Base-by-base conservation (phyloP, 805 yeast genomes). In the Kodamaea fukazawae region DNA sequence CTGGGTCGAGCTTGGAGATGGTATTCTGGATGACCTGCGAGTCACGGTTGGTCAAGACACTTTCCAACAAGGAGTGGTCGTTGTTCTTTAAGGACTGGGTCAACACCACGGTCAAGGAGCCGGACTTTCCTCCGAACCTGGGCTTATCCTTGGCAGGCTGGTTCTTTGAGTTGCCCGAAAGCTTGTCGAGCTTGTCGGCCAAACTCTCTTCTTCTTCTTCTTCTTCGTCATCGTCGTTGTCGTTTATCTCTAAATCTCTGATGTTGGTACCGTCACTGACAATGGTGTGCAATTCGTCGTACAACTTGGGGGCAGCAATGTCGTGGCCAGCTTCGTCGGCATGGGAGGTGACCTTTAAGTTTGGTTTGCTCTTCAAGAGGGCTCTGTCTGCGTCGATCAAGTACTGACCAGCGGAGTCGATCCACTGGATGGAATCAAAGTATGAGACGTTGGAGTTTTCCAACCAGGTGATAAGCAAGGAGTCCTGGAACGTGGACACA, bases 11-110 rank as follows among this genome's bases (percentile, higher is more conserved):
- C 47, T 70, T 69, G 12, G 70, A 46, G 33, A 78, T 68, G 5
- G 83, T 78, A 40, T 69, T 67, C 48, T 71, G 72, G 32, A 77
- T 73, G 7, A 75, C 63, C 5, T 54, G 57, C 35, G 76, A 75
- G 48, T 78, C 81, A 34, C 70, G 67, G 49, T 76, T 76, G 43
- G 63, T 62, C 47, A 93, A 71, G 9, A 95, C 96, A 2, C 87
- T 79, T 60, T 93, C 98, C 46, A 93, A 71, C 41, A 93, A 69
- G 7, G 93, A 68, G 53, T 82, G 89, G 58, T 93, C 99, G 53
- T 86, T 86, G 14, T 95, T 81, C 52, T 79, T 81, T 46, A 93
- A 71, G 0, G 99, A 91, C 65, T 93, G 99, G 10, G 90, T 71
- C 32, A 93, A 70, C n/a, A 93, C 78, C 1, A 85, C 81, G 1